A percentile compares a stretch with the other conserved stretches of the same genome.
phyloP scores from a whole-genome alignment of 139 green algal species.

The Tetradesmus lagerheimii region DNA sequence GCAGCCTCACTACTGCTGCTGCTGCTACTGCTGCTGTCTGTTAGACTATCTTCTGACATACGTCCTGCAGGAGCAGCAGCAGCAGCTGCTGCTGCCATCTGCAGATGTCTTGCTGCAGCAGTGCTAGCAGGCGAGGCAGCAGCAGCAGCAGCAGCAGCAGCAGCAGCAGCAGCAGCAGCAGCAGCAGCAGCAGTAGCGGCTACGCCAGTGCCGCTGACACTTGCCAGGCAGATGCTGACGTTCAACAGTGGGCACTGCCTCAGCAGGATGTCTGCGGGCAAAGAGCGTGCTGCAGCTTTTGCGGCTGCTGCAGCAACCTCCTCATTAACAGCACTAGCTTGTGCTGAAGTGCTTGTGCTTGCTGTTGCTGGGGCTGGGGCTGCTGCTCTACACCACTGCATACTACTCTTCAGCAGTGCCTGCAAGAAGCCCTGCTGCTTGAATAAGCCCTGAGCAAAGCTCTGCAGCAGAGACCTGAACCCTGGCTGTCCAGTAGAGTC shows the following conservation, averaged over 20 bases:
- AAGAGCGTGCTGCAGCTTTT: background rate
- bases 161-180: background rate
- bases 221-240: constrained; percentile 69
- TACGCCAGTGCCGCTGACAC: constrained; percentile 49
- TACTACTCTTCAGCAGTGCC: background rate
- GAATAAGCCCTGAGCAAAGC: background rate
- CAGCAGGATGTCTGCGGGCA: background rate
- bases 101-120: background rate
- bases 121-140: background rate
- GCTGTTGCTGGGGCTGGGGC: background rate
- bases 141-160: background rate
- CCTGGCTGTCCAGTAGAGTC: background rate
- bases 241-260: constrained; percentile 47
- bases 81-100: constrained; percentile 11
- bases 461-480: background rate
- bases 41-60: background rate
- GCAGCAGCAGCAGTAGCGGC: background rate
- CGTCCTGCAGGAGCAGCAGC: background rate
- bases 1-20: background rate
- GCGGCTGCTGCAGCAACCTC: background rate
- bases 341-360: background rate
- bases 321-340: background rate
- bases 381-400: background rate
- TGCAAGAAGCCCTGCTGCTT: background rate
- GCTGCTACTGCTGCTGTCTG: background rate